These are phyloP conservation scores for Ilex paraguariensis DNA, from an alignment of 305 asterid genomes.

Conservation along the genomic window DNA sequence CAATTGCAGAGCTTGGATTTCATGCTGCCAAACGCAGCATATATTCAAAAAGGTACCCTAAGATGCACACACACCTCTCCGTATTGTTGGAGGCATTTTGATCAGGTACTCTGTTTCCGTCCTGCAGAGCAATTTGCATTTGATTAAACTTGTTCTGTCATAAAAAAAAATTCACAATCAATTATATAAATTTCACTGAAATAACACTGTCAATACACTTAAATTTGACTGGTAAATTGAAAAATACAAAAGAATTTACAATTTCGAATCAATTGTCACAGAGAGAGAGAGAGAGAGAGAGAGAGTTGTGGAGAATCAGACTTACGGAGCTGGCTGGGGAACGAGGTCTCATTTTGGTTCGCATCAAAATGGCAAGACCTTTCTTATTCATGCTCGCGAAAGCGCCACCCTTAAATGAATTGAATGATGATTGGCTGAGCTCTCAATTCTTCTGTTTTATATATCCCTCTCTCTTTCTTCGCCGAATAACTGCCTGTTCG, in stretches of 20 bases:
- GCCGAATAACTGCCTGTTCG: no score
- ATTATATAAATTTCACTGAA: neutral
- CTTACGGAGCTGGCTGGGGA: constrained; percentile 54
- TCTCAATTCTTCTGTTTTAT: no score
- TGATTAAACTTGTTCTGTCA: constrained; percentile 52
- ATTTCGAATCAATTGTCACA: neutral
- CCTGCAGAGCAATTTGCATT: constrained; percentile 48
- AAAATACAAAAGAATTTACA: neutral
- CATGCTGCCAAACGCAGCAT: no score
- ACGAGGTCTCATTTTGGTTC: constrained; percentile 66
- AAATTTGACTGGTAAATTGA: neutral
- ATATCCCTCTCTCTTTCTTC: no score
- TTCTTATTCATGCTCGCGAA: constrained; percentile 44
- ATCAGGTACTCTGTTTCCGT: constrained; percentile 30
- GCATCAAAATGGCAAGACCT: constrained; percentile 70
- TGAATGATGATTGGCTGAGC: no score
- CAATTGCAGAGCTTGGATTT: no score
- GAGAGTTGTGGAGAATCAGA: constrained; percentile 7
- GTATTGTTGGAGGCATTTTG: constrained; percentile 36
- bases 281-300: neutral
- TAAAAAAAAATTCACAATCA: constrained; percentile 4
- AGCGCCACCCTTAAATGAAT: no score
- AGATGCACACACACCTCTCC: constrained; percentile 32
- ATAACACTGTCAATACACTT: neutral
- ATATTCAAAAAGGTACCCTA: no score